Percentiles rank a stretch among this genome's conserved stretches.
Conservation (phyloP, 352 stramenopile species). For the Globisporangium middletonii region DNA sequence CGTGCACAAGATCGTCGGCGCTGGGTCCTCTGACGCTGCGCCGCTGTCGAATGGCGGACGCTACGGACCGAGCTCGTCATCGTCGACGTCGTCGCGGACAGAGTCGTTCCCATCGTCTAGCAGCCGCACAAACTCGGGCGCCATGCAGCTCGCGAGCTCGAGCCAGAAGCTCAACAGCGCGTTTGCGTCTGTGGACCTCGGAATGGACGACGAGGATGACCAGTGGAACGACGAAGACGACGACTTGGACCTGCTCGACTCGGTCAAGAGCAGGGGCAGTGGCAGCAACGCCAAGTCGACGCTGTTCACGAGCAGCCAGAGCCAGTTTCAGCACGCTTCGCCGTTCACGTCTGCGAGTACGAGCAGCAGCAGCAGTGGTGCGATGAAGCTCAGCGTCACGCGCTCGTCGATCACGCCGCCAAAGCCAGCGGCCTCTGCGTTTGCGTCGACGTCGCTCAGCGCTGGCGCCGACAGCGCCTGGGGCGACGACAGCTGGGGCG, state of each 20-base stretch:
- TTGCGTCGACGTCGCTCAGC: slow-evolving; percentile 18
- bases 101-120: neutral
- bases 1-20: slow-evolving; percentile 63
- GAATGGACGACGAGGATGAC: slow-evolving; percentile 44
- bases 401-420: slow-evolving; percentile 16
- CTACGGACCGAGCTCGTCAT: slow-evolving; percentile 12
- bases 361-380: slow-evolving; percentile 11
- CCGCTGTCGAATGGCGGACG: slow-evolving; percentile 4
- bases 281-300: slow-evolving; percentile 21
- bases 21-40: slow-evolving; percentile 9
- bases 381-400: slow-evolving; percentile 51
- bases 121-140: slow-evolving; percentile 1
- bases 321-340: slow-evolving; percentile 7
- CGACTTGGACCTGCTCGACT: slow-evolving; percentile 38
- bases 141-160: slow-evolving; percentile 14
- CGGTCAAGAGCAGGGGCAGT: neutral
- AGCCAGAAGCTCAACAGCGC: slow-evolving; percentile 20
- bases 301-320: slow-evolving; percentile 9
- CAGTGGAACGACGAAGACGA: slow-evolving; percentile 57
- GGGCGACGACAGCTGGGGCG: slow-evolving; percentile 68
- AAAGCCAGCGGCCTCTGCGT: slow-evolving; percentile 12
- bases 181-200: slow-evolving; percentile 41
- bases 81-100: slow-evolving; percentile 19
- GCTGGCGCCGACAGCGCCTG: slow-evolving; percentile 29
- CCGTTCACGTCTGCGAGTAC: slow-evolving; percentile 17